Base-by-base conservation (phyloP, 2,329 filamentous ascomycete genomes). In the Penicillium sp. region DNA sequence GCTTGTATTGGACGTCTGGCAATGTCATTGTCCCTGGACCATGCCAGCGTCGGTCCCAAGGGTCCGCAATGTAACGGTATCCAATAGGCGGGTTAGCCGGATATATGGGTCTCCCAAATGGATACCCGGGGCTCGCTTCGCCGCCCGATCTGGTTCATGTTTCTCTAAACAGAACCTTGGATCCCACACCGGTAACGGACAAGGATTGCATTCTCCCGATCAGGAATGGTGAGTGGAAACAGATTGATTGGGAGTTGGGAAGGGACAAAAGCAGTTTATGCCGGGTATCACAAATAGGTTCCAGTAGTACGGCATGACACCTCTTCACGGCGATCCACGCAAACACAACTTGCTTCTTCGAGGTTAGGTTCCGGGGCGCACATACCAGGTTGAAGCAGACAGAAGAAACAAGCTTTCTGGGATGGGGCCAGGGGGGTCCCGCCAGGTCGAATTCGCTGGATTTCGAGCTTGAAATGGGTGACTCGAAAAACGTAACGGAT, bases 381-480 rank as follows among this genome's bases (percentile, higher is more conserved):
- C 30, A 48, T 18, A 47, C 30, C 40, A 51, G 11, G 27, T 48
- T 42, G 45, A 30, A 44, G 43, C 40, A 27, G 30, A 41, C 18
- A 31, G 46, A 14, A 11, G 40, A 57, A 53, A 59, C 56, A 59
- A 59, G 56, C 56, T 59, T 57, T 53, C 45, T 51, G 45, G 39
- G 35, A 51, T 46, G 55, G 44, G 45, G 47, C 31, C 43, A 25
- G 20, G 20, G 20, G 25, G 39, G 6, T 9, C 16, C 13, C 14
- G 30, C 5, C 20, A 24, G 9, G 8, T 5, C 25, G 20, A 27
- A 33, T 28, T 27, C 46, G 27, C 25, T 27, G 25, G 30, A 30
- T 30, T 30, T 30, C 27, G 27, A 30, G 27, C 10, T 10, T 11
- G 27, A 30, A 27, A 27, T 27, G 9, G 9, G 27, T 30, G 27